Conservation (phyloP, 345 rosid genomes). For the Brassica juncea region DNA sequence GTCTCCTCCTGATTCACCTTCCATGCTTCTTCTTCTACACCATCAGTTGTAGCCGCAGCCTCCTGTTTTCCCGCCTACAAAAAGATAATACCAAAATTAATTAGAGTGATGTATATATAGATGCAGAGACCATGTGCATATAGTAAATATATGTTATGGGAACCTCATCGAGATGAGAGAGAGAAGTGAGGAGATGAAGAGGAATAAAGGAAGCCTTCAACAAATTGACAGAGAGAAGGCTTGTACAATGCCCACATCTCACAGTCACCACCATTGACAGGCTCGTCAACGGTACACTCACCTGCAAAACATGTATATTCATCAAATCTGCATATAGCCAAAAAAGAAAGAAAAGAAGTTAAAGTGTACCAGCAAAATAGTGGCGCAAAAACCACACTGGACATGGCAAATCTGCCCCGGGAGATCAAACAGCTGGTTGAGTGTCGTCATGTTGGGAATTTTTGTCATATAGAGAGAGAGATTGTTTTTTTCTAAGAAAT, state of each 20-base stretch:
- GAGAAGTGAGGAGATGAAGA: slow-evolving; percentile 72
- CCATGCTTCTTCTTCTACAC: slow-evolving; percentile 39
- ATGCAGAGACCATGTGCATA: neutral
- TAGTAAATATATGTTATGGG: neutral
- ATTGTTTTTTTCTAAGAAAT: neutral
- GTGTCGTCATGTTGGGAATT: slow-evolving; percentile 52
- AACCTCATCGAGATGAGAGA: slow-evolving; percentile 56
- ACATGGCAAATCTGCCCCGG: slow-evolving; percentile 95
- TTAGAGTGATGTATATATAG: neutral
- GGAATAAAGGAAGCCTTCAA: slow-evolving; percentile 85
- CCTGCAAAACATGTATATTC: slow-evolving; percentile 48
- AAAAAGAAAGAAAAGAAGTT: neutral
- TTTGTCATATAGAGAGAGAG: slow-evolving; percentile 30
- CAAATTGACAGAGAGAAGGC: slow-evolving; percentile 92
- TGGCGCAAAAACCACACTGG: slow-evolving; percentile 92
- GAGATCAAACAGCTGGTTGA: slow-evolving; percentile 67
- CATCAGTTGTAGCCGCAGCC: slow-evolving; percentile 35
- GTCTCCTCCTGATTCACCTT: slow-evolving; percentile 34
- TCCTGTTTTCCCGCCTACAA: slow-evolving; percentile 50
- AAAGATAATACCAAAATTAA: slow-evolving; percentile 3
- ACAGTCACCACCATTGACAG: slow-evolving; percentile 86
- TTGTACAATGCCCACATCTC: slow-evolving; percentile 95
- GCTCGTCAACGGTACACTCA: slow-evolving; percentile 89
- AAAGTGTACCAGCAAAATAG: slow-evolving; percentile 72
- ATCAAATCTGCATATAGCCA: slow-evolving; percentile 2